These are phyloP conservation scores for Casuarina equisetifolia DNA, from an alignment of 306 rosid species.

Conservation along the genomic window DNA sequence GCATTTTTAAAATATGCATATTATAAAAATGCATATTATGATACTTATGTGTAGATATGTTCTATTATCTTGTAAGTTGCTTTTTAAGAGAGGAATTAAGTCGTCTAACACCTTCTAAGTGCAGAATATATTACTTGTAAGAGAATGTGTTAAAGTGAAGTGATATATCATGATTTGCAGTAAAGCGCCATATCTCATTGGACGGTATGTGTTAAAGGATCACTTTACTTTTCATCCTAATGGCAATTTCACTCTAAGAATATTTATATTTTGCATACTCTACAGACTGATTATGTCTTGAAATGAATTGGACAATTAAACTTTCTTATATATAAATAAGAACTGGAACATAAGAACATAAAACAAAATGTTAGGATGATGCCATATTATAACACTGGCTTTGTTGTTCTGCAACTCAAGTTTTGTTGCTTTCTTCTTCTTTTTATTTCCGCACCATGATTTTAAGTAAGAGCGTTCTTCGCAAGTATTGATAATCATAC, in stretches of 20 bases:
- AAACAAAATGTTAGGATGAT: too few species aligned
- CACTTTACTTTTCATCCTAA: not conserved
- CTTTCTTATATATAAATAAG: not conserved
- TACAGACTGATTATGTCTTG: not conserved
- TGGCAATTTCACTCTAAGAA: not conserved
- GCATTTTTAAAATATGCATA: too few species aligned
- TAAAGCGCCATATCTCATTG: not conserved
- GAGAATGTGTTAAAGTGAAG: too few species aligned
- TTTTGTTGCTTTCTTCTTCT: not conserved
- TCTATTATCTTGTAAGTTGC: too few species aligned
- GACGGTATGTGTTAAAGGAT: not conserved
- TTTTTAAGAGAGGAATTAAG: too few species aligned
- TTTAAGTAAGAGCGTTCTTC: not conserved
- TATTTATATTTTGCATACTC: not conserved
- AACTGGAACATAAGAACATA: too few species aligned
- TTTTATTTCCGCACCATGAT: not conserved
- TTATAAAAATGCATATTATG: too few species aligned
- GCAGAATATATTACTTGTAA: too few species aligned
- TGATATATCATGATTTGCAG: too few species aligned
- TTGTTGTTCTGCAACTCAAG: not conserved
- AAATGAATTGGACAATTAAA: not conserved
- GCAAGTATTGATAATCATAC: conserved; percentile 14
- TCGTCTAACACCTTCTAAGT: too few species aligned
- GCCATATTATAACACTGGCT: not conserved
- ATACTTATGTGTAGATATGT: too few species aligned